These are phyloP conservation scores for Boletus sp. DNA, from an alignment of 768 basidiomycete species.

Conservation along the genomic window DNA sequence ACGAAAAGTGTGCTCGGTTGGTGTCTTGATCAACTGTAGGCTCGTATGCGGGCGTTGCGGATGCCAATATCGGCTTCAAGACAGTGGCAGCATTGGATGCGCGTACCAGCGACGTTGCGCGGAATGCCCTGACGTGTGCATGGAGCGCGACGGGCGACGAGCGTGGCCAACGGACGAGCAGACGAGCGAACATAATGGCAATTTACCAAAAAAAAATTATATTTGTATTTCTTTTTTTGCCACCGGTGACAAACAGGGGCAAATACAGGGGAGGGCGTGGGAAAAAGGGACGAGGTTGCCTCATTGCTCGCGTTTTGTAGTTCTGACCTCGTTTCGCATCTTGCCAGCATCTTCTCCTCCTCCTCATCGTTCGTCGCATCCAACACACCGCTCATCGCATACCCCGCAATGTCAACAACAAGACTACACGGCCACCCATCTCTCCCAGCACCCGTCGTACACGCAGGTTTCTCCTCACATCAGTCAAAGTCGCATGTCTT, in stretches of 20 bases:
- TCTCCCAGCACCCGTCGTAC: constrained; percentile 71
- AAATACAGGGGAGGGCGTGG: constrained; percentile 22
- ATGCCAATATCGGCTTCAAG: constrained; percentile 10
- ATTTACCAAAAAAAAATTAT: neutral
- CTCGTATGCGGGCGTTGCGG: neutral
- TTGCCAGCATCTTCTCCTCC: constrained; percentile 9
- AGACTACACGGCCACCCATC: constrained; percentile 61
- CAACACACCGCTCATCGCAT: constrained; percentile 1
- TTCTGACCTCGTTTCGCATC: constrained; percentile 10
- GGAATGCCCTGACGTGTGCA: constrained; percentile 15
- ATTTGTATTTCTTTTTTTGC: neutral
- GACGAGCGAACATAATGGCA: constrained; percentile 22
- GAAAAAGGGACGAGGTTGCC: constrained; percentile 22
- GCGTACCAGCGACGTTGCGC: constrained; percentile 7
- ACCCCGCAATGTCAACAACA: constrained; percentile 45
- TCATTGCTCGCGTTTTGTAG: constrained; percentile 28
- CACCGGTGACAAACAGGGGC: constrained; percentile 18
- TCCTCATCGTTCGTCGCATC: constrained; percentile 20
- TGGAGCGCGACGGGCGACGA: constrained; percentile 9
- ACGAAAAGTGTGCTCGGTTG: constrained; percentile 29
- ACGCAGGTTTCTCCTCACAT: constrained; percentile 65
- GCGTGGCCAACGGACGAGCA: constrained; percentile 25
- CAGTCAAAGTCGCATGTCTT: constrained; percentile 85
- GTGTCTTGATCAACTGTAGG: constrained; percentile 16
- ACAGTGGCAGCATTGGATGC: constrained; percentile 8